These are phyloP conservation scores for Microstroma glucosiphilum DNA, from an alignment of 1,284 basidiomycete species.

Conservation along the genomic window DNA sequence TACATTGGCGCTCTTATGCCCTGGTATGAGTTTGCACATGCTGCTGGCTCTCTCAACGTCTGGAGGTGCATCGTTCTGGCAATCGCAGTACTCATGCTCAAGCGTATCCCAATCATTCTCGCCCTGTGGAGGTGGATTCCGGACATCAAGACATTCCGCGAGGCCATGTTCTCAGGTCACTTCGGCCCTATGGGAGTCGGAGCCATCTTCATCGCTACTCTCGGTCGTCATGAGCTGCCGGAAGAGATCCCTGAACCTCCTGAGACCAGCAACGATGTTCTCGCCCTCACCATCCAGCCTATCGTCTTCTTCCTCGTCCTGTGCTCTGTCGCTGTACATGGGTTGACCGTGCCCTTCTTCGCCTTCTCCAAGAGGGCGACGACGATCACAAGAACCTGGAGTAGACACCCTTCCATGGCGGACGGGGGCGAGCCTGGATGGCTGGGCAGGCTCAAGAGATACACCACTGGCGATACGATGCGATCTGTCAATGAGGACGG, in stretches of 20 bases:
- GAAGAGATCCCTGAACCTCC: slow-evolving; percentile 41
- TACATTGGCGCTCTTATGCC: slow-evolving; percentile 51
- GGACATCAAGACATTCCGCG: slow-evolving; percentile 50
- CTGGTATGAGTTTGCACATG: slow-evolving; percentile 42
- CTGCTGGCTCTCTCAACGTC: slow-evolving; percentile 25
- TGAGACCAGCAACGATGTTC: slow-evolving; percentile 38
- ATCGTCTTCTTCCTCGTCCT: slow-evolving; percentile 50
- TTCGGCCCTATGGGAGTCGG: slow-evolving; percentile 50
- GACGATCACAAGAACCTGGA: slow-evolving; percentile 43
- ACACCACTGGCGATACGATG: slow-evolving; percentile 32
- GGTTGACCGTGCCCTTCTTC: slow-evolving; percentile 50
- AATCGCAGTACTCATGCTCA: slow-evolving; percentile 41
- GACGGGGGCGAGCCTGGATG: slow-evolving; percentile 39
- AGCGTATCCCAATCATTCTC: slow-evolving; percentile 47
- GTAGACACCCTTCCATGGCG: slow-evolving; percentile 18
- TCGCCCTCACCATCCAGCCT: slow-evolving; percentile 46
- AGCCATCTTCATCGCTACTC: slow-evolving; percentile 48
- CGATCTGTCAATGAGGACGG: slow-evolving; percentile 6
- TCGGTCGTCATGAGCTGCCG: slow-evolving; percentile 39
- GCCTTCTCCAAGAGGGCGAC: slow-evolving; percentile 37
- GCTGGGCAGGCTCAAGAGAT: slow-evolving; percentile 37
- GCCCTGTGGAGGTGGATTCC: slow-evolving; percentile 48
- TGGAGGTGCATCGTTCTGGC: slow-evolving; percentile 45
- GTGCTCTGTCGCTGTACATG: slow-evolving; percentile 47
- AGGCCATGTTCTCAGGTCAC: slow-evolving; percentile 48